These are phyloP conservation scores for Prunella vulgaris DNA, from an alignment of 257 asterid species.

Conservation along the genomic window DNA sequence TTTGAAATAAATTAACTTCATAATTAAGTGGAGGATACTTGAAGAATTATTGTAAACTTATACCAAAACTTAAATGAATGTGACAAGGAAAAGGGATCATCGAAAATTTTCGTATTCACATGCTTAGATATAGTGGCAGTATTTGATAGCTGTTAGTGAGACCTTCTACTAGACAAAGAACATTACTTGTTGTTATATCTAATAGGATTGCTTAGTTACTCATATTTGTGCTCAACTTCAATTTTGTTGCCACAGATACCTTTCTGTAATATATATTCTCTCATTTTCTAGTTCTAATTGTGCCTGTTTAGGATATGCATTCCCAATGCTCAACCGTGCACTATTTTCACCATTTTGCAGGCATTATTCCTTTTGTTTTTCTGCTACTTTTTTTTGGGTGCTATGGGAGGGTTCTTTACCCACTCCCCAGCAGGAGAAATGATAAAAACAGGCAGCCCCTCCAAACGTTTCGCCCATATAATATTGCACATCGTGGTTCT, in stretches of 20 bases:
- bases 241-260: background rate
- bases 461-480: constrained; percentile 85
- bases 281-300: background rate
- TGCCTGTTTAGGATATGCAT: background rate
- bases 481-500: constrained; percentile 97
- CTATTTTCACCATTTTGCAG: constrained; percentile 38
- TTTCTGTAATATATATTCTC: background rate
- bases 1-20: background rate
- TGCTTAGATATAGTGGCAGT: background rate
- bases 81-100: background rate
- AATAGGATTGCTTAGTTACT: background rate
- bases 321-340: background rate
- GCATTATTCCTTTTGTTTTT: constrained; percentile 47
- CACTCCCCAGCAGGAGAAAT: constrained; percentile 89
- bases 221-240: background rate
- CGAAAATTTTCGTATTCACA: background rate
- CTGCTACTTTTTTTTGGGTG: constrained; percentile 64
- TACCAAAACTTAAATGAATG: background rate
- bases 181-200: background rate
- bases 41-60: background rate
- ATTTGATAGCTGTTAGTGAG: background rate
- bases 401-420: constrained; percentile 80
- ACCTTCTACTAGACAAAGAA: background rate
- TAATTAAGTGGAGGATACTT: too few species aligned
- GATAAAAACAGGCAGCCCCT: constrained; percentile 65